Conservation (phyloP, 2,329 filamentous ascomycete genomes). For the Botrytis cinerea region DNA sequence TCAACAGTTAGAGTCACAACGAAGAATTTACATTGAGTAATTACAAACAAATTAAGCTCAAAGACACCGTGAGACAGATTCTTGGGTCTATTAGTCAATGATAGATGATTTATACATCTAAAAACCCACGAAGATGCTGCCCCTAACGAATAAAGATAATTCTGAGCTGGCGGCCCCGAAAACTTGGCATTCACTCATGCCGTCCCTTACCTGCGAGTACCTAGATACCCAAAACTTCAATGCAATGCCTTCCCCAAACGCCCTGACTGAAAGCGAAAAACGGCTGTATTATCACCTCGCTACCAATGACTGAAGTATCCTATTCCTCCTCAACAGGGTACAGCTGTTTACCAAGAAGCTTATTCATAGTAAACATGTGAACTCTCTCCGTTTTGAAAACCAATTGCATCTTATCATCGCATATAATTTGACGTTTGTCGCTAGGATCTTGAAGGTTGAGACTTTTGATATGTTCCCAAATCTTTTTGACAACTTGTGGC, state of each 20-base stretch:
- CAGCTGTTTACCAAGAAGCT: constrained; percentile 85
- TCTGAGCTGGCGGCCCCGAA: not conserved
- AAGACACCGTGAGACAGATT: not conserved
- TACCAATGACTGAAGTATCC: not conserved
- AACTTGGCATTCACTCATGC: not conserved
- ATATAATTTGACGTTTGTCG: constrained; percentile 90
- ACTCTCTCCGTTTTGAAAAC: constrained; percentile 90
- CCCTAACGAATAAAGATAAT: not conserved
- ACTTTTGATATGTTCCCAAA: constrained; percentile 93
- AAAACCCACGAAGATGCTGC: not conserved
- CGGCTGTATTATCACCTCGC: not conserved
- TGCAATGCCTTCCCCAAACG: constrained; percentile 19
- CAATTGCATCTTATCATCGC: constrained; percentile 86
- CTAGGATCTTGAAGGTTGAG: constrained; percentile 85
- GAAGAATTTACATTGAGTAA: not conserved
- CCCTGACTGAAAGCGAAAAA: not conserved
- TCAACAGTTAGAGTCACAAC: constrained; percentile 8
- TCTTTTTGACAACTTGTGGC: constrained; percentile 91
- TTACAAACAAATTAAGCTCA: not conserved
- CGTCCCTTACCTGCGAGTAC: not conserved
- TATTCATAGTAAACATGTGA: constrained; percentile 99
- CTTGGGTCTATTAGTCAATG: not conserved
- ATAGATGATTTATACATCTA: constrained; percentile 5
- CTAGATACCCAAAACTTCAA: constrained; percentile 8
- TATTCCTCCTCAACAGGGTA: constrained; percentile 74